A percentile compares a stretch with the other conserved stretches of the same genome.
Evolutionary conservation across 2,329 filamentous ascomycete genomes (phyloP).

Genomic region (Cladorrhinum sp.): DNA sequence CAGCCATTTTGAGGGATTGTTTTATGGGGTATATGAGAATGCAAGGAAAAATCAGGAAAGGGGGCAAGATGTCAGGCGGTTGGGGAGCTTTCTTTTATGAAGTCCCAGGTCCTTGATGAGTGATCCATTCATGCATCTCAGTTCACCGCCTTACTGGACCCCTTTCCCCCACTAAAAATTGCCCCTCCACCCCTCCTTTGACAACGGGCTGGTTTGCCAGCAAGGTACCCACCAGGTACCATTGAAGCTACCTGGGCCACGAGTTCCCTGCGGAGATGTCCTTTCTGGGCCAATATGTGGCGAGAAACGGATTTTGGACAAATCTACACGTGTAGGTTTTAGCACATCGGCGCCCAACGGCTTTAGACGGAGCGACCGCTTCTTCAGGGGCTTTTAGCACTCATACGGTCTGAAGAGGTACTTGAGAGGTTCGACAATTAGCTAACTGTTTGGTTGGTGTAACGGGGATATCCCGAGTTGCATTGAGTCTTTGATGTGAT

Average conservation of each 20-base stretch:
- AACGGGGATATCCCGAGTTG: not conserved
- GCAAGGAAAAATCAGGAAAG: not conserved
- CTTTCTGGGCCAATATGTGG: not conserved
- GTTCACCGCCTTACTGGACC: conserved; percentile 10
- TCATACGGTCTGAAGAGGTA: not conserved
- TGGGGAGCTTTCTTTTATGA: conserved; percentile 4
- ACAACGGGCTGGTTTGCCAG: not conserved
- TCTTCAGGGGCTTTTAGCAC: not conserved
- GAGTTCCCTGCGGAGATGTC: not conserved
- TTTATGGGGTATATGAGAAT: not conserved
- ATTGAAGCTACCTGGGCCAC: not conserved
- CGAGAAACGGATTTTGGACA: not conserved
- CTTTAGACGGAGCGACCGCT: not conserved
- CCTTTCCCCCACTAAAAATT: conserved; percentile 5
- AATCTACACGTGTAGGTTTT: not conserved
- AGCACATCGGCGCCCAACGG: not conserved
- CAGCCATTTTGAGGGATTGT: conserved; percentile 59
- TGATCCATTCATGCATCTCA: not conserved
- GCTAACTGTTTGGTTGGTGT: not conserved
- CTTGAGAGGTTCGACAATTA: not conserved
- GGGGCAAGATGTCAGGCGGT: not conserved
- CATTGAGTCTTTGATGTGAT: not conserved
- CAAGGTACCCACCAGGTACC: not conserved
- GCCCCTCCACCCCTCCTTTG: conserved; percentile 7
- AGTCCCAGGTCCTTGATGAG: not conserved